phyloP scores from a whole-genome alignment of 2,329 filamentous ascomycete species.

The Amylocarpus encephaloides region DNA sequence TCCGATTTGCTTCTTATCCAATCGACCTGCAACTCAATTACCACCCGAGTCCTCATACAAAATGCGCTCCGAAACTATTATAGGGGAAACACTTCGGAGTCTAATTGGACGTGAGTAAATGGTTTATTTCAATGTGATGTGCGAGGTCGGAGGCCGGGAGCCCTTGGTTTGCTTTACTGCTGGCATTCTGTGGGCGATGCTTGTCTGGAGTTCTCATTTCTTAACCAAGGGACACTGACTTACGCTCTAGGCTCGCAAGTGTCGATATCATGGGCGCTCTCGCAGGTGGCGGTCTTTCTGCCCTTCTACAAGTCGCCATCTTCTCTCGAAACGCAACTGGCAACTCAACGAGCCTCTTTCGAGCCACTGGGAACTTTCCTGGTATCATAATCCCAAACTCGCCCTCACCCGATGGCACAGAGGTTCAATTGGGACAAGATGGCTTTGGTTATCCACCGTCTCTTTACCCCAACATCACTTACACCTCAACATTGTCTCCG shows the following conservation, averaged over 20 bases:
- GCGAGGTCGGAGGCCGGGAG: background rate
- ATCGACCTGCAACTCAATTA: conserved; percentile 65
- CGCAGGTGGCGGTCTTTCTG: conserved; percentile 42
- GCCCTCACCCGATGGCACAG: conserved; percentile 46
- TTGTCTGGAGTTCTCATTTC: background rate
- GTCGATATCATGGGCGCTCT: conserved; percentile 69
- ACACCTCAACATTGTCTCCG: conserved; percentile 31
- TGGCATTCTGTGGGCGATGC: background rate
- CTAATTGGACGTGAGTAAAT: conserved; percentile 48
- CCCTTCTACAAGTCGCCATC: conserved; percentile 65
- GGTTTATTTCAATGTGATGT: background rate
- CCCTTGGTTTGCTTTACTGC: background rate
- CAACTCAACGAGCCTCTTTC: conserved; percentile 49
- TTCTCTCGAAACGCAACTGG: conserved; percentile 64
- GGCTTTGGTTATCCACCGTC: conserved; percentile 61
- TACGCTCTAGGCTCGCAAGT: conserved; percentile 35
- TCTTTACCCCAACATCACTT: conserved; percentile 76
- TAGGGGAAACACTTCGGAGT: conserved; percentile 44
- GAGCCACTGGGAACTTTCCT: conserved; percentile 49
- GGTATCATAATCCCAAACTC: conserved; percentile 56
- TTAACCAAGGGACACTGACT: background rate
- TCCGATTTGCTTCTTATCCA: conserved; percentile 75
- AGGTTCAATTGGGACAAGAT: conserved; percentile 49
- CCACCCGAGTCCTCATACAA: conserved; percentile 59
- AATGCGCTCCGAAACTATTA: conserved; percentile 46